Evolutionary conservation across 352 stramenopile species (phyloP), one percentile per base, ranked within the genome.

Genomic region (Aphanomyces cochlioides): DNA sequence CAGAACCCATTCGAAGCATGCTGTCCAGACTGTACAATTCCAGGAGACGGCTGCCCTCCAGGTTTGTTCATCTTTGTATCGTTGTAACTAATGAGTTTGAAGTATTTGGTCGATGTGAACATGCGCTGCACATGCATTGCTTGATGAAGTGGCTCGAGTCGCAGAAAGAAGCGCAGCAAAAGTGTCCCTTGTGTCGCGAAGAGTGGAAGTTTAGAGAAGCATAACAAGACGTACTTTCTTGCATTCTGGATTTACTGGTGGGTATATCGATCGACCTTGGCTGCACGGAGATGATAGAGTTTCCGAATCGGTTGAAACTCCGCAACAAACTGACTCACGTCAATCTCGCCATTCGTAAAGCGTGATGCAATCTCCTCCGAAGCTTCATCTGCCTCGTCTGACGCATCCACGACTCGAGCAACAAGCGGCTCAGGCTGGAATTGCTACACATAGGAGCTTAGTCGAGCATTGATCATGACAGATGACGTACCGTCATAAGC

Each of bases 121-220:
- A 97, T 74, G 89, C 89, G 58, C 96, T 97, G 69, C 90, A 97
- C 77, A 97, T 97, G 86, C 90, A 97, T 74, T 97, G 90, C 81
- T 79, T 96, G n/a, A 82, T 95, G 73, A 97, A 97, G 74, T 96
- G 90, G 88, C 83, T 96, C 65, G 86, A 95, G 67, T 88, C 88
- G 60, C 79, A 93, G 63, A 85, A 92, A 67, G 87, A 85, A 15
- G 77, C 80, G 58, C 83, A 82, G 15, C 85, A 95, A 73, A 84
- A 93, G 69, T 96, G 90, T 70, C 90, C 90, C 43, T 91, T 96
- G 87, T 96, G 90, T 66, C 84, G 90, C 10, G 84, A 95, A 59
- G 82, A 95, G 61, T 96, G 88, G 88, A 81, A 88, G 69, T 95
- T 93, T 78, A 78, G 85, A 48, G 65, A 72, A 72, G 56, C 15